phyloP scores from a whole-genome alignment of 257 asterid genomes.

The Eustoma russellianum region DNA sequence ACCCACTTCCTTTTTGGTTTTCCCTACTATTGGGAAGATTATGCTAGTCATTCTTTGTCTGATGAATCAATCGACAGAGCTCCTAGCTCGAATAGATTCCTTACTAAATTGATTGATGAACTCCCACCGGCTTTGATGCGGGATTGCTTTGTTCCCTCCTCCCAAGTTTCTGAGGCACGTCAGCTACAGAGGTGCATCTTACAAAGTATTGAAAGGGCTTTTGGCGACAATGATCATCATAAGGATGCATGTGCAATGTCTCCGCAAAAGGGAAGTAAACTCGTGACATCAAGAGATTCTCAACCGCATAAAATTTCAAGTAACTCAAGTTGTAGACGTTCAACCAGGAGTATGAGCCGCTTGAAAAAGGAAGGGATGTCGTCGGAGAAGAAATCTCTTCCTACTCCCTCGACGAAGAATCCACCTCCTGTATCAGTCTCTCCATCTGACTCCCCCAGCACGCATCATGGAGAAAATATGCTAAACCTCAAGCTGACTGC shows the following conservation, averaged over 20 bases:
- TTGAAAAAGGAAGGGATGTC: background rate
- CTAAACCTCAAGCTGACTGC: too few species aligned
- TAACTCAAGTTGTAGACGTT: slow-evolving; percentile 8
- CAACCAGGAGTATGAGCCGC: slow-evolving; percentile 35
- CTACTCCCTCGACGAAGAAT: background rate
- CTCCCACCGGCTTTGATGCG: slow-evolving; percentile 19
- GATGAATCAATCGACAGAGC: slow-evolving; percentile 18
- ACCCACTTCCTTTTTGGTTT: slow-evolving; percentile 50
- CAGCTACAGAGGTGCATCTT: slow-evolving; percentile 13
- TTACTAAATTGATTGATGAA: slow-evolving; percentile 11
- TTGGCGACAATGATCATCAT: slow-evolving; percentile 7
- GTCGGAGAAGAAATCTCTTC: background rate
- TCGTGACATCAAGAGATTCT: slow-evolving; percentile 1
- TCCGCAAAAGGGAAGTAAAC: slow-evolving; percentile 4
- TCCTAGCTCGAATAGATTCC: slow-evolving; percentile 8
- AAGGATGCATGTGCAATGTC: slow-evolving; percentile 6
- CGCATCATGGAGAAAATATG: too few species aligned
- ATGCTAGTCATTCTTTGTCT: slow-evolving; percentile 19
- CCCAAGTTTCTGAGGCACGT: slow-evolving; percentile 13
- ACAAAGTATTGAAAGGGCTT: slow-evolving; percentile 18
- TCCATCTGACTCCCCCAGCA: background rate
- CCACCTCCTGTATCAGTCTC: background rate
- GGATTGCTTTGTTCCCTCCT: slow-evolving; percentile 16
- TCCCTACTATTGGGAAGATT: slow-evolving; percentile 70
- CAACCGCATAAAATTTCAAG: slow-evolving; percentile 7